phyloP scores from a whole-genome alignment of 2,329 filamentous ascomycete genomes.

The Pyrenophora tritici-repentis region DNA sequence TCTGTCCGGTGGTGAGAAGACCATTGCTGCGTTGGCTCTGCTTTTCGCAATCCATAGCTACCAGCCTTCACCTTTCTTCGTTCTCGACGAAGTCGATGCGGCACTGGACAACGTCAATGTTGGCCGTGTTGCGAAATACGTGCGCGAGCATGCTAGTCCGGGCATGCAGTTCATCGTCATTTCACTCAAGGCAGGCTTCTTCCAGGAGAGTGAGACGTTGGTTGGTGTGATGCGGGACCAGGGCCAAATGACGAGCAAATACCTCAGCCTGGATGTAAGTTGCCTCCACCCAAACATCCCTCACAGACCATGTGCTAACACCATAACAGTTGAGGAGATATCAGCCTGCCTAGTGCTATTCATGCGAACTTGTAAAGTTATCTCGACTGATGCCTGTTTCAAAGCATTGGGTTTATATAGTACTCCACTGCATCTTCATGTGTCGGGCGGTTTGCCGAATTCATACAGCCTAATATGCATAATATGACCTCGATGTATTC shows the following conservation, averaged over 20 bases:
- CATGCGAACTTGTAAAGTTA: neutral
- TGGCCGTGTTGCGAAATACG: slow-evolving; percentile 93
- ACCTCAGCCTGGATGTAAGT: slow-evolving; percentile 93
- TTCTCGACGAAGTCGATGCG: slow-evolving; percentile 96
- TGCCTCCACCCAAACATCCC: neutral
- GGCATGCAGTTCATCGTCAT: slow-evolving; percentile 99
- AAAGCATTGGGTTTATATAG: neutral
- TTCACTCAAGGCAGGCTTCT: slow-evolving; percentile 90
- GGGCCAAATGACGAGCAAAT: slow-evolving; percentile 86
- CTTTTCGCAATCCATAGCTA: slow-evolving; percentile 97
- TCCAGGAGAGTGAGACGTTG: slow-evolving; percentile 93
- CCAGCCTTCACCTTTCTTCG: slow-evolving; percentile 95
- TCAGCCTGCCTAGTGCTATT: neutral
- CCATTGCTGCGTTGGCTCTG: slow-evolving; percentile 94
- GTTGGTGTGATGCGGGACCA: slow-evolving; percentile 97
- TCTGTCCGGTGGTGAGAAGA: slow-evolving; percentile 95
- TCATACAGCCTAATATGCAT: neutral
- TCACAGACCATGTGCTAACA: neutral
- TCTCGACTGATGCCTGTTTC: neutral
- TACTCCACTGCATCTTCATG: neutral
- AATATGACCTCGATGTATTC: neutral
- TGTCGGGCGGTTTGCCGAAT: neutral
- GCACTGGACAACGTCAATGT: slow-evolving; percentile 98
- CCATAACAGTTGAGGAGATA: slow-evolving; percentile 12
- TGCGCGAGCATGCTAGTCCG: slow-evolving; percentile 88